Evolutionary conservation across 768 basidiomycete species (phyloP).

Genomic region (Mycena maculata): DNA sequence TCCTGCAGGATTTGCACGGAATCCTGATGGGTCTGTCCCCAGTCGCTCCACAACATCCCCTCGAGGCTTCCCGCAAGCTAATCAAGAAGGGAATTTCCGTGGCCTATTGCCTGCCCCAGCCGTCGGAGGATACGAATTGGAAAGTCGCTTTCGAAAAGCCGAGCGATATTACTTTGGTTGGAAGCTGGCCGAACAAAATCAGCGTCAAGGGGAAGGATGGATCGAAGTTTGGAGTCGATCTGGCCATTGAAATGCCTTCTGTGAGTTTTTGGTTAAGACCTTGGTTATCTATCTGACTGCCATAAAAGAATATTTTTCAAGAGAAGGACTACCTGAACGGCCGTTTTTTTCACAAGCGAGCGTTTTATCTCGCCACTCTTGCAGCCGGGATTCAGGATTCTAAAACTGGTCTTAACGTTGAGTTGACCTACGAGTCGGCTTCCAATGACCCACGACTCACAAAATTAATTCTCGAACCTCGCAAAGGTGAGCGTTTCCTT

Average conservation of each 20-base stretch:
- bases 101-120: conserved; percentile 76
- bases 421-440: conserved; percentile 69
- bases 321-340: conserved; percentile 94
- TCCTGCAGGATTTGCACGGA: conserved; percentile 75
- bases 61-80: conserved; percentile 68
- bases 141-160: conserved; percentile 86
- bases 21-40: conserved; percentile 71
- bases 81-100: conserved; percentile 68
- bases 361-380: conserved; percentile 87
- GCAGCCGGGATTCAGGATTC: conserved; percentile 67
- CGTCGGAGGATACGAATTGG: conserved; percentile 88
- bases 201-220: conserved; percentile 79
- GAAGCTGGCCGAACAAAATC: conserved; percentile 88
- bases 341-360: conserved; percentile 92
- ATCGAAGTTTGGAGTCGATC: conserved; percentile 74
- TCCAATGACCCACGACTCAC: conserved; percentile 74
- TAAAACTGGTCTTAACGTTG: conserved; percentile 61
- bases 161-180: conserved; percentile 78
- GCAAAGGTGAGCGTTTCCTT: conserved; percentile 55
- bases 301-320: conserved; percentile 79
- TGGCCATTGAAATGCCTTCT: conserved; percentile 89
- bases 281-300: conserved; percentile 27
- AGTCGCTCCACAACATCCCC: conserved; percentile 70
- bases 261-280: conserved; percentile 54
- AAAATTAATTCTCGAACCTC: conserved; percentile 69